Percentiles rank a stretch among this genome's conserved stretches.
These are phyloP conservation scores for Rosa chinensis DNA, from an alignment of 306 rosid genomes.

Conservation along the genomic window DNA sequence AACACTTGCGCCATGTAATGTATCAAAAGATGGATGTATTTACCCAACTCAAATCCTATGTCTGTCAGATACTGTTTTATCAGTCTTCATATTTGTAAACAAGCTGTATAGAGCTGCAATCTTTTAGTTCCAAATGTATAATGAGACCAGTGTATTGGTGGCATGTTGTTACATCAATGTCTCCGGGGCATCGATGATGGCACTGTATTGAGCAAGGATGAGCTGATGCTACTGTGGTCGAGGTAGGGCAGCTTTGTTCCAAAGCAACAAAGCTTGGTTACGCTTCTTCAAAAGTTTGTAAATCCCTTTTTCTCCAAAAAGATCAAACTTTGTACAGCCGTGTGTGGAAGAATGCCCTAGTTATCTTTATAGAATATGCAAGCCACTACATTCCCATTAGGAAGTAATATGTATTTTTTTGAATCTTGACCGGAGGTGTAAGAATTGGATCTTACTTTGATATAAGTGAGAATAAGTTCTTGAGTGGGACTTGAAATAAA, in stretches of 20 bases:
- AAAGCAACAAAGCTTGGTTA: neutral
- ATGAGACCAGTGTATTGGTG: constrained; percentile 3
- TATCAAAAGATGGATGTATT: constrained; percentile 29
- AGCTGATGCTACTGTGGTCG: constrained; percentile 7
- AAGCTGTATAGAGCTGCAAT: constrained; percentile 18
- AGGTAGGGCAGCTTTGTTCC: neutral
- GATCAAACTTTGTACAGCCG: neutral
- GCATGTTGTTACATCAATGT: constrained; percentile 14
- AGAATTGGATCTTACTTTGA: no score
- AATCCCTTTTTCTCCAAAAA: neutral
- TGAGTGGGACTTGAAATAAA: no score
- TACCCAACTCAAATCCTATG: constrained; percentile 21
- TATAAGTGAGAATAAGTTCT: no score
- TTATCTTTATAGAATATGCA: neutral
- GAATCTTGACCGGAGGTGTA: no score
- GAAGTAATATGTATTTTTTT: neutral
- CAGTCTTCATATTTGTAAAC: constrained; percentile 30
- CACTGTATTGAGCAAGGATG: neutral
- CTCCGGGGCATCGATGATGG: constrained; percentile 1
- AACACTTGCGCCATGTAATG: constrained; percentile 14
- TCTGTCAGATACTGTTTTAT: constrained; percentile 10
- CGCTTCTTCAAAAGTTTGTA: neutral
- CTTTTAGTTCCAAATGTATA: neutral
- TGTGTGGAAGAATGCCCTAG: neutral
- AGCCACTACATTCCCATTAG: neutral